Evolutionary conservation across 73 alveolate species (phyloP), one percentile per base, ranked within the genome.

Genomic region (Effrenium voratum): DNA sequence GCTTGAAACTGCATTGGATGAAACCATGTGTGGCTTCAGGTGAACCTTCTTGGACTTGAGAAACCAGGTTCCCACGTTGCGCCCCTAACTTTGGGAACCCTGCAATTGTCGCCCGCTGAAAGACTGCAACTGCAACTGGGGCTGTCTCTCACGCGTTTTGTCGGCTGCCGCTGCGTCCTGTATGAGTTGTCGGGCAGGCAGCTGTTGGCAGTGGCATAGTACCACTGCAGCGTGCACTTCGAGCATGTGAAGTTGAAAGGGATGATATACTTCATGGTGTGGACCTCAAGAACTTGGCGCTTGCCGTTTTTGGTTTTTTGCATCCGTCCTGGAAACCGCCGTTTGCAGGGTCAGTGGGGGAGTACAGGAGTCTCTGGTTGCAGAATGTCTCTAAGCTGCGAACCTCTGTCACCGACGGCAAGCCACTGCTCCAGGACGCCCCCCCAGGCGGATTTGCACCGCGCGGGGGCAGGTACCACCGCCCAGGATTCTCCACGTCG

Each of bases 391-490:
- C n/a, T 2, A 13, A 30, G 41, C 34, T 34, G 38, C 40, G 77
- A 40, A 30, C 77, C 77, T 66, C 77, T 36, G 77, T 66, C 41
- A 66, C 77, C 32, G 77, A 66, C 41, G 77, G 77, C 30, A 75
- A 50, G n/a, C 85, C 85, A 38, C 52, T n/a, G 52, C n/a, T 50
- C 77, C 77, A 66, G 77, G 77, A 66, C 43, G 77, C 77, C 40
- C 77, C 77, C n/a, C 43, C 77, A 75, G 85, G 55, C 28, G 85
- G 85, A 36, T 75, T 75, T 34, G 55, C 85, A 30, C 85, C 85
- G 0, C 46, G 55, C 19, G 85, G 85, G 30, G 85, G 85, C 28
- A 75, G 50, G 50, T 75, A 75, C 85, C 85, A 75, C 28, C 85
- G 85, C 55, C 85, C 85, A 16, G 85, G 85, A 75, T 38, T 38